Evolutionary conservation across 306 rosid genomes (phyloP).

Genomic region (Quillaja saponaria): DNA sequence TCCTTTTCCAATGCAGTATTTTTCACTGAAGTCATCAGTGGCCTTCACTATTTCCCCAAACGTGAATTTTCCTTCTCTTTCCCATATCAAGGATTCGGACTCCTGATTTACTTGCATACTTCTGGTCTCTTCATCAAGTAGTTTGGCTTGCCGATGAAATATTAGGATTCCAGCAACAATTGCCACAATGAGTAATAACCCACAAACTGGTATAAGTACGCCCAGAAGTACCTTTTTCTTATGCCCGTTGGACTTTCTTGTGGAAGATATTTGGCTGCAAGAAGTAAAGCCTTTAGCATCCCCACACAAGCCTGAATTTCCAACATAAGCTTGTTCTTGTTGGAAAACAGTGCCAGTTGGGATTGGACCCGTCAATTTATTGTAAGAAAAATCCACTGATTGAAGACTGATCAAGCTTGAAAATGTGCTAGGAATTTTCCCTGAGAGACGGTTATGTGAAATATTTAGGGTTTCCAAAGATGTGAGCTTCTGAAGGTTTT

Average conservation of each 20-base stretch:
- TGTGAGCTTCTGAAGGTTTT: conserved; percentile 42
- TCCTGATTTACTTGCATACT: conserved; percentile 15
- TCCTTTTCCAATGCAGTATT: conserved; percentile 67
- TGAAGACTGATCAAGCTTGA: conserved; percentile 41
- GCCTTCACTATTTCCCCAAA: conserved; percentile 54
- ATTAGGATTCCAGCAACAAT: conserved; percentile 23
- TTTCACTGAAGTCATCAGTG: conserved; percentile 57
- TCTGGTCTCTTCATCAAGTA: conserved; percentile 35
- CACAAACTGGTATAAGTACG: conserved; percentile 46
- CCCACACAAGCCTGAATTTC: conserved; percentile 63
- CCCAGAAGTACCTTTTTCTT: conserved; percentile 45
- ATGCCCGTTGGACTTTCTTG: conserved; percentile 25
- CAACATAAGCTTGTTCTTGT: conserved; percentile 42
- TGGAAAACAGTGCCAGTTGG: conserved; percentile 44
- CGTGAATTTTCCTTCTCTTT: conserved; percentile 42
- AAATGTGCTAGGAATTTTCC: conserved; percentile 49
- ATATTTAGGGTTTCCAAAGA: conserved; percentile 53
- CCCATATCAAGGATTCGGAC: conserved; percentile 34
- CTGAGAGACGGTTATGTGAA: conserved; percentile 59
- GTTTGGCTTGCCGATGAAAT: not conserved
- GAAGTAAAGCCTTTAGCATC: conserved; percentile 32
- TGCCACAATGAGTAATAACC: conserved; percentile 28
- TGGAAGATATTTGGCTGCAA: conserved; percentile 23
- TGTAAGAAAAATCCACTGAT: conserved; percentile 59
- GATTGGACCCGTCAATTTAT: conserved; percentile 54